Base-by-base conservation (phyloP, 2,329 filamentous ascomycete genomes). In the Colletotrichum musae region DNA sequence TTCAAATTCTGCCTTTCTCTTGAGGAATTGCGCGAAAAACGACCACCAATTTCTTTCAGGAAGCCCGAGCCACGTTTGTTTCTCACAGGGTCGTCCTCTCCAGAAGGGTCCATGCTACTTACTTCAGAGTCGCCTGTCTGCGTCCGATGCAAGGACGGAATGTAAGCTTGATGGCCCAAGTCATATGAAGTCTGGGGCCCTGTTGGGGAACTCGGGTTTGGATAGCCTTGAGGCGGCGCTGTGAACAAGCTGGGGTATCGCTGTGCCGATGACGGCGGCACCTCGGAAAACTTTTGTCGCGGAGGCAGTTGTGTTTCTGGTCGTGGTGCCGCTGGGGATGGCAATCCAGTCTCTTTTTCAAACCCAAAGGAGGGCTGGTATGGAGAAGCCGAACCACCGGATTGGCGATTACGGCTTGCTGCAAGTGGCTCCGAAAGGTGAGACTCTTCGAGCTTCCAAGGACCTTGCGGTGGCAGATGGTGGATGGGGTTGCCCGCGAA, bases 401-500 rank as follows among this genome's bases (percentile, higher is more conserved):
- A 70, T 39, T 66, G 60, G 13, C 71, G 71, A 36, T 54, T 63
- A 10, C 71, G 58, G 24, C 71, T 72, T 21, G 71, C 54, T 21
- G 69, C 77, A 6, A 89, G 79, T 28, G 88, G 88, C 70, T 87
- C 83, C 1, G 83, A 77, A 43, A 89, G 78, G 67, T 86, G 82
- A 10, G 87, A 89, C 76, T 88, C 86, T 71, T 89, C 82, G 6
- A 87, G 76, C 58, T 84, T 86, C 87, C 87, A 89, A 18, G 80
- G 80, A 0, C 82, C 83, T n/a, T 79, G 77, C 1, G 81, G 82
- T 28, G 82, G 81, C 3, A 85, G 78, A 32, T 74, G 80, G 41
- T 83, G 81, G 7, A 83, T 76, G 10, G 82, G 80, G 48, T 83
- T 84, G 18, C 71, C 70, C 15, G 48, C 57, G 6, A 62, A 52